Evolutionary conservation across 2,329 filamentous ascomycete genomes (phyloP), one percentile per base, ranked within the genome.

Genomic region (Pseudopithomyces maydicus): DNA sequence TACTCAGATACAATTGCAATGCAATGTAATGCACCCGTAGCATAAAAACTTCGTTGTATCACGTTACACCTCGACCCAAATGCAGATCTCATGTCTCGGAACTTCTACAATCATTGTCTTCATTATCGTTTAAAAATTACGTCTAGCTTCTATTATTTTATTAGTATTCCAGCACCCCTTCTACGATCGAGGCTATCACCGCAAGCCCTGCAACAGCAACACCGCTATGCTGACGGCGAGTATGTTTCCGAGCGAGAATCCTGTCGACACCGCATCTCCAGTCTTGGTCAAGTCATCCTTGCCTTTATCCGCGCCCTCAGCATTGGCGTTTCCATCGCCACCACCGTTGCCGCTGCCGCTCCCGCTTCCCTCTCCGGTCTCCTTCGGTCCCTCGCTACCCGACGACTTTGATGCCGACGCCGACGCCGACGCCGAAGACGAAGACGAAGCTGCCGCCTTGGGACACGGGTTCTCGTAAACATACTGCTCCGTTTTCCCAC

Each of bases 401-500:
- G 41, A 42, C 8, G 41, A 19, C 10, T 23, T 11, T 7, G 43
- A 22, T 11, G 17, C 22, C n/a, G 23, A 35, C 6, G 14, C 22
- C 15, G 26, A 35, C 14, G 50, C 12, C 5, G 38, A 52, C 19
- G 49, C 36, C 39, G 50, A 36, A 3, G 39, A 32, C 14, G 22
- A 19, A 2, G 46, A 51, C 22, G 47, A 51, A 17, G 47, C 15
- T 4, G 47, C 6, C 14, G 47, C 33, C 32, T 53, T 53, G 2
- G 52, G 44, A 41, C 52, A 55, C 38, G 19, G 22, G 36, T 55
- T 55, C n/a, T 55, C 39, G 15, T 55, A 55, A 10, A 55, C 52
- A 29, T n/a, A 55, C 36, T 55, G 52, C 43, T 55, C 38, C 12
- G 52, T 35, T 20, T 20, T 19, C 2, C 52, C 52, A 11, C 12